Percentiles rank a stretch among this genome's conserved stretches.
phyloP scores from a whole-genome alignment of 371 early-diverging fungal genomes.

The Mucor plumbeus region DNA sequence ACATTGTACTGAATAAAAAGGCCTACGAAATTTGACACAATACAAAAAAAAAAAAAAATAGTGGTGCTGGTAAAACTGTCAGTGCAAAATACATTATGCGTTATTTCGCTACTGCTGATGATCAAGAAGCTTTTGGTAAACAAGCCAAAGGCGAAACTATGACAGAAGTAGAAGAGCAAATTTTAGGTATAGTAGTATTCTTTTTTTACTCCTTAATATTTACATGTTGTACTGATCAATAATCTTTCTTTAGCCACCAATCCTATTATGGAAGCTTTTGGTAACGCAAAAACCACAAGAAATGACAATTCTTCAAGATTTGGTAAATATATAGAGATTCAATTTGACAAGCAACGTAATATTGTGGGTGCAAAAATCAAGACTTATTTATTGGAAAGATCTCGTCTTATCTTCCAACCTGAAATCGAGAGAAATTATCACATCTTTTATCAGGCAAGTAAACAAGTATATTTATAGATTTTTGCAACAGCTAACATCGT shows the following conservation, averaged over 20 bases:
- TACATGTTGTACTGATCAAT: slow-evolving; percentile 1
- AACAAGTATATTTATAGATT: background rate
- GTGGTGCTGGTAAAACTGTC: slow-evolving; percentile 96
- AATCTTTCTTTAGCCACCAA: slow-evolving; percentile 76
- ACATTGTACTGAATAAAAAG: background rate
- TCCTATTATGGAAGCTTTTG: slow-evolving; percentile 99
- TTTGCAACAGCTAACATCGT: background rate
- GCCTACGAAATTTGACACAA: background rate
- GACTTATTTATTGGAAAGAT: slow-evolving; percentile 97
- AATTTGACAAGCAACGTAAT: slow-evolving; percentile 77
- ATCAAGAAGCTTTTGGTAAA: slow-evolving; percentile 55
- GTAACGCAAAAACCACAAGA: slow-evolving; percentile 99
- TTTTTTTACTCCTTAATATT: background rate
- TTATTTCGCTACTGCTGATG: slow-evolving; percentile 95
- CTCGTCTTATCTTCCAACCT: slow-evolving; percentile 95
- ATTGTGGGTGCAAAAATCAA: slow-evolving; percentile 96
- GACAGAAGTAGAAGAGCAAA: slow-evolving; percentile 85
- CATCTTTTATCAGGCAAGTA: slow-evolving; percentile 91
- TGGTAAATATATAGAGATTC: slow-evolving; percentile 98
- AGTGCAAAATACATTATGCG: slow-evolving; percentile 97
- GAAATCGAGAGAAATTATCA: slow-evolving; percentile 98
- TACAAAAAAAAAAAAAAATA: slow-evolving; percentile 16
- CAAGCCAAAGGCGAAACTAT: slow-evolving; percentile 52
- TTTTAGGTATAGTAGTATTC: slow-evolving; percentile 55
- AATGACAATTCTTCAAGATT: slow-evolving; percentile 99